A percentile compares a stretch with the other conserved stretches of the same genome.
Evolutionary conservation across 2,329 filamentous ascomycete genomes (phyloP).

Genomic region (Colletotrichum theobromicola): DNA sequence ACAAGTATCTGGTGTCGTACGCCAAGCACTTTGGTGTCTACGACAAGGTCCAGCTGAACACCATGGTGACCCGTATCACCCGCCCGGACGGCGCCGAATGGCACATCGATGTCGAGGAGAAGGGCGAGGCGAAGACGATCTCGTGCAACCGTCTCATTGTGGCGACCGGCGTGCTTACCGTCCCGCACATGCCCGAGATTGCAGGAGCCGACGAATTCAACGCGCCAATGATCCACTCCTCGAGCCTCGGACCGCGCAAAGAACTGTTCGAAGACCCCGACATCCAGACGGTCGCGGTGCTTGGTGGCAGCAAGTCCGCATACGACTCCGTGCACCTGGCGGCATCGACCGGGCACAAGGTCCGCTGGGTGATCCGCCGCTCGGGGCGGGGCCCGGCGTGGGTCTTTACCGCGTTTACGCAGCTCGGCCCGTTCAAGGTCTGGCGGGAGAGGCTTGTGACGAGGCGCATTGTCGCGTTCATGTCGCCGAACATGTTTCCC

Average conservation of each 20-base stretch:
- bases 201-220: slow-evolving; percentile 54
- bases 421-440: slow-evolving; percentile 54
- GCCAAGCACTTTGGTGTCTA: slow-evolving; percentile 57
- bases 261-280: slow-evolving; percentile 36
- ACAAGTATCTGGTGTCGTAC: slow-evolving; percentile 62
- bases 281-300: slow-evolving; percentile 49
- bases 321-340: slow-evolving; percentile 68
- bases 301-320: slow-evolving; percentile 67
- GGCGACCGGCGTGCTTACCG: slow-evolving; percentile 65
- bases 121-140: slow-evolving; percentile 14
- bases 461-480: slow-evolving; percentile 50
- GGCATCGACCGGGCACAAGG: slow-evolving; percentile 55
- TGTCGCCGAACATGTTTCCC: slow-evolving; percentile 32
- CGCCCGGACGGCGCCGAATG: slow-evolving; percentile 39
- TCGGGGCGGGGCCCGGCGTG: slow-evolving; percentile 61
- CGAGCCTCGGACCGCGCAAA: slow-evolving; percentile 47
- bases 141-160: slow-evolving; percentile 58
- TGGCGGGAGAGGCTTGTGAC: slow-evolving; percentile 56
- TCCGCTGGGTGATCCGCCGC: slow-evolving; percentile 63
- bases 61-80: slow-evolving; percentile 53
- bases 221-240: slow-evolving; percentile 62
- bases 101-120: slow-evolving; percentile 25
- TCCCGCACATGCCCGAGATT: slow-evolving; percentile 59
- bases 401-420: slow-evolving; percentile 51
- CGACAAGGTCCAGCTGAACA: slow-evolving; percentile 52